These are phyloP conservation scores for Termitomyces heimii DNA, from an alignment of 768 basidiomycete genomes.

Conservation along the genomic window DNA sequence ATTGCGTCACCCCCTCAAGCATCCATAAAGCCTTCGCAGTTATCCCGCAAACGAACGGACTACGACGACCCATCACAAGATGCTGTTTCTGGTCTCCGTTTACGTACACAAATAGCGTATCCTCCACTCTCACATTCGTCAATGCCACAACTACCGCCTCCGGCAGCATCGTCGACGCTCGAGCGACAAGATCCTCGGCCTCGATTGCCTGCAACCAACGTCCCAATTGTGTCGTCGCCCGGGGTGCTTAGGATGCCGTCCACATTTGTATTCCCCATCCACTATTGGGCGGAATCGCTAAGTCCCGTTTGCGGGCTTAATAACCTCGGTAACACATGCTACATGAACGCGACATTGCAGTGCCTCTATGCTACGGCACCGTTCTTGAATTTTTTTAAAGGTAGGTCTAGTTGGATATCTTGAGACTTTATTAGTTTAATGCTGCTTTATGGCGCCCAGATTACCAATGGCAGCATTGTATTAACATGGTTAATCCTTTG, in stretches of 20 bases:
- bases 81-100: conserved; percentile 41
- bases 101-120: conserved; percentile 68
- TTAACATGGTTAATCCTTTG: conserved; percentile 82
- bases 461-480: conserved; percentile 72
- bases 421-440: conserved; percentile 7
- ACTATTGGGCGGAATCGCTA: conserved; percentile 78
- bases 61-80: conserved; percentile 77
- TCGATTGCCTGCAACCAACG: conserved; percentile 34
- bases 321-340: conserved; percentile 96
- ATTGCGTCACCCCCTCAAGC: conserved; percentile 77
- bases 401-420: conserved; percentile 34
- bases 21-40: conserved; percentile 69
- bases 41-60: conserved; percentile 71
- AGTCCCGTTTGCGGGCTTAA: conserved; percentile 84
- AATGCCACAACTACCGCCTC: conserved; percentile 73
- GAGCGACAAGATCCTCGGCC: conserved; percentile 77
- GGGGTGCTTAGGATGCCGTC: conserved; percentile 62
- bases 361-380: conserved; percentile 94
- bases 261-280: conserved; percentile 61
- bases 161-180: conserved; percentile 59
- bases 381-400: conserved; percentile 88
- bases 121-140: conserved; percentile 62
- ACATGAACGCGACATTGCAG: conserved; percentile 98
- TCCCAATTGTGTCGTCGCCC: conserved; percentile 31
- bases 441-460: conserved; percentile 32